phyloP scores from a whole-genome alignment of 2,329 filamentous ascomycete genomes.

The Ustulina deusta region DNA sequence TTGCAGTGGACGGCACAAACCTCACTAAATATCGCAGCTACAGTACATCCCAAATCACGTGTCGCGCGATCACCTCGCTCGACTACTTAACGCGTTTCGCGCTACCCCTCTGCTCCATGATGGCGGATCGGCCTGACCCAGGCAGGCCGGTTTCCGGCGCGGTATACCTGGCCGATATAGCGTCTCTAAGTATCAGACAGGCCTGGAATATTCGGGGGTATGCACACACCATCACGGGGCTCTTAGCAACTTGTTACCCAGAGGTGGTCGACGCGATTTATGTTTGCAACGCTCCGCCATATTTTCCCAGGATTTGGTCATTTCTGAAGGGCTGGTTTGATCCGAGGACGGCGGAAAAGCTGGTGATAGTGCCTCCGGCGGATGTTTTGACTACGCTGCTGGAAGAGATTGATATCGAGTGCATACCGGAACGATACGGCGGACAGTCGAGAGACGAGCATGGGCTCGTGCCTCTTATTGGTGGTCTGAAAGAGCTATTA shows the following conservation, averaged over 20 bases:
- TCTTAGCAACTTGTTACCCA: conserved; percentile 34
- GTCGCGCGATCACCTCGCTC: conserved; percentile 28
- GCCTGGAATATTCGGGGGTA: conserved; percentile 30
- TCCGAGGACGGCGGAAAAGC: conserved; percentile 29
- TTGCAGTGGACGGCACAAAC: conserved; percentile 29
- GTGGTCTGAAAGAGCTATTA: conserved; percentile 18
- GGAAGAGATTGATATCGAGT: conserved; percentile 30
- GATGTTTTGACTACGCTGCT: conserved; percentile 23
- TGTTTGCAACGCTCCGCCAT: conserved; percentile 29
- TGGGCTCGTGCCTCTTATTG: conserved; percentile 14
- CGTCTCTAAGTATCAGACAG: conserved; percentile 20
- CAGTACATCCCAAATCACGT: conserved; percentile 18
- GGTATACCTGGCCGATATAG: conserved; percentile 29
- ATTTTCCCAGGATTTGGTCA: conserved; percentile 28
- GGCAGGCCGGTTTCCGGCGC: conserved; percentile 24
- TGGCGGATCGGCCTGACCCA: conserved; percentile 21
- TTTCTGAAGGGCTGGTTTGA: conserved; percentile 31
- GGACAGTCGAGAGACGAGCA: conserved; percentile 25
- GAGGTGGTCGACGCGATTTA: conserved; percentile 34
- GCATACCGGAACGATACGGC: conserved; percentile 33
- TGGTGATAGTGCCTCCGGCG: conserved; percentile 21
- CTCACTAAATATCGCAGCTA: conserved; percentile 22
- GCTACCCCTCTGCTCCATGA: conserved; percentile 31
- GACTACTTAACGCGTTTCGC: conserved; percentile 35
- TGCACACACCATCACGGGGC: conserved; percentile 24